Conservation (phyloP, 352 stramenopile genomes). For the Phytopythium vexans region DNA sequence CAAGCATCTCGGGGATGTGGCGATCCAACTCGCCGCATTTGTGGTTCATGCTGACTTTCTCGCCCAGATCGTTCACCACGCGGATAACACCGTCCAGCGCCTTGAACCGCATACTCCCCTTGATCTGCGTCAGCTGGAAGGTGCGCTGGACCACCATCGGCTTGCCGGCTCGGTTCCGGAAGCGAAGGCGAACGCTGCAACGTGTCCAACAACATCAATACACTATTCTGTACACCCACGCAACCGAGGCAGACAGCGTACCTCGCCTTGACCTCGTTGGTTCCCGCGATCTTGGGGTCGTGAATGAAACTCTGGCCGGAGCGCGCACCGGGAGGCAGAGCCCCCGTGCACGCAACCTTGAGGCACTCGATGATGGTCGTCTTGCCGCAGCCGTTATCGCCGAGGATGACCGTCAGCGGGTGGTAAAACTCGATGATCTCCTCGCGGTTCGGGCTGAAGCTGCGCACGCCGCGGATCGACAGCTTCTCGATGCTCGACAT, state of each 20-base stretch:
- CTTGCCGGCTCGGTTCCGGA: conserved; percentile 89
- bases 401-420: conserved; percentile 98
- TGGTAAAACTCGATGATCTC: conserved; percentile 98
- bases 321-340: conserved; percentile 88
- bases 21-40: conserved; percentile 96
- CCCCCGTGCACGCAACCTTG: conserved; percentile 96
- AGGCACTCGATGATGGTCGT: conserved; percentile 99
- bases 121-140: conserved; percentile 95
- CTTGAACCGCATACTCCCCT: conserved; percentile 91
- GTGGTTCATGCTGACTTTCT: conserved; percentile 91
- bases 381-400: conserved; percentile 97
- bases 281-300: conserved; percentile 91
- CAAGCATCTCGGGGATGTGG: conserved; percentile 93
- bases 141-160: conserved; percentile 92
- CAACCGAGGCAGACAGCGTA: conserved; percentile 1
- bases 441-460: conserved; percentile 96
- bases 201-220: neutral
- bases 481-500: conserved; percentile 99
- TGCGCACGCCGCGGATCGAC: conserved; percentile 97
- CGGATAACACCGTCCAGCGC: conserved; percentile 95
- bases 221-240: neutral
- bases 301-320: conserved; percentile 95
- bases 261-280: conserved; percentile 90
- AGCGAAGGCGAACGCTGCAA: conserved; percentile 80
- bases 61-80: conserved; percentile 86